These are phyloP conservation scores for Bipolaris victoriae DNA, from an alignment of 2,329 filamentous ascomycete genomes.

Conservation along the genomic window DNA sequence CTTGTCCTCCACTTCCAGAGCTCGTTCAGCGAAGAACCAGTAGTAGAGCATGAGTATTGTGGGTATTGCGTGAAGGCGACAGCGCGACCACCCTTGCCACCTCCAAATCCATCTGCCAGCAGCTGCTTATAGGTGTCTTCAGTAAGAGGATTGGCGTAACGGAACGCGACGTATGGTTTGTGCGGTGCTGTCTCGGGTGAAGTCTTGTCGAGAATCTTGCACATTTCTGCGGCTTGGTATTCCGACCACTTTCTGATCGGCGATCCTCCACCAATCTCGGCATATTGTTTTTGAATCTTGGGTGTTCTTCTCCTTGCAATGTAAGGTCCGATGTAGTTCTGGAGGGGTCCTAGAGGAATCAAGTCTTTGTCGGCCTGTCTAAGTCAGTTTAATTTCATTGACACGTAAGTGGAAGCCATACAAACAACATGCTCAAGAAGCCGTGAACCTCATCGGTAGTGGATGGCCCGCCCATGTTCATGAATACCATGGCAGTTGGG, in stretches of 20 bases:
- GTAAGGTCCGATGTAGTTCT: slow-evolving; percentile 86
- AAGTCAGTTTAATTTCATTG: slow-evolving; percentile 22
- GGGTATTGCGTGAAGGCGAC: slow-evolving; percentile 98
- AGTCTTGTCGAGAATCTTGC: slow-evolving; percentile 90
- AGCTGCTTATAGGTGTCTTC: slow-evolving; percentile 89
- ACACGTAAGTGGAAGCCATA: slow-evolving; percentile 55
- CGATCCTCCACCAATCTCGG: slow-evolving; percentile 94
- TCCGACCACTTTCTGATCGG: slow-evolving; percentile 99
- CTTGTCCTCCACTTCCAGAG: slow-evolving; percentile 95
- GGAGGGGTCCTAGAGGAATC: slow-evolving; percentile 91
- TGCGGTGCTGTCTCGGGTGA: slow-evolving; percentile 94
- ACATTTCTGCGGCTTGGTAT: slow-evolving; percentile 92
- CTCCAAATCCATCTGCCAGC: slow-evolving; percentile 86
- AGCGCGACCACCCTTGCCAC: slow-evolving; percentile 86
- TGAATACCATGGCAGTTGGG: slow-evolving; percentile 96
- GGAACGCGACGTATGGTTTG: slow-evolving; percentile 96
- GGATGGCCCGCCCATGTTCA: slow-evolving; percentile 98
- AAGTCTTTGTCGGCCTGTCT: slow-evolving; percentile 84
- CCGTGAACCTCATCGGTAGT: slow-evolving; percentile 85
- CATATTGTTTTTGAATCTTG: slow-evolving; percentile 96
- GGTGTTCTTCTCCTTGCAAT: slow-evolving; percentile 87
- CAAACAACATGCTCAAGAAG: slow-evolving; percentile 91
- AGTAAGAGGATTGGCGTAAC: slow-evolving; percentile 90
- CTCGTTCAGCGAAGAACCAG: slow-evolving; percentile 94
- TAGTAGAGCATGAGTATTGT: slow-evolving; percentile 97